Conservation (phyloP, 208 protist genomes). For the Acanthamoeba culbertsoni region DNA sequence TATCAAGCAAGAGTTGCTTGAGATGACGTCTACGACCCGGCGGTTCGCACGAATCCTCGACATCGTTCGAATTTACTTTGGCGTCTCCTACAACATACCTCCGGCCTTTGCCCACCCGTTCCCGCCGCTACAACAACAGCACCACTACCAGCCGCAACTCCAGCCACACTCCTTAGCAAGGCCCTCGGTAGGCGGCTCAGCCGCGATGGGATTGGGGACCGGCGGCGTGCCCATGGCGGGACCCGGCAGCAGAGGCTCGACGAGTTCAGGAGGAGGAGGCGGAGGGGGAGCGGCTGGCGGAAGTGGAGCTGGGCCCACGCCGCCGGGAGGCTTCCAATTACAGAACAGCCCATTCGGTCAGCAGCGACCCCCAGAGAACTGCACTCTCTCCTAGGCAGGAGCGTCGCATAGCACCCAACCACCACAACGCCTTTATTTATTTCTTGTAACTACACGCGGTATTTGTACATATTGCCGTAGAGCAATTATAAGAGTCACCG, state of each 20-base stretch:
- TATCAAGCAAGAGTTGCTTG: slow-evolving; percentile 36
- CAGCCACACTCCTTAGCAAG: not conserved
- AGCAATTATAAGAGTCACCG: too few relatives aligned
- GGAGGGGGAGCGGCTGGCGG: not conserved
- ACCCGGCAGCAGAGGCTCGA: not conserved
- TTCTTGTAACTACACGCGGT: too few relatives aligned
- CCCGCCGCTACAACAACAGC: not conserved
- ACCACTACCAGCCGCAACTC: not conserved
- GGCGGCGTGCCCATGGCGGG: not conserved
- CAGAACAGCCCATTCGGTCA: not conserved
- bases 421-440: too few relatives aligned
- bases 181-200: not conserved
- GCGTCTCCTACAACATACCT: not conserved
- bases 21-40: not conserved
- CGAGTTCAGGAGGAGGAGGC: too few relatives aligned
- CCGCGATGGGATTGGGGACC: not conserved
- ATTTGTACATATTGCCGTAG: too few relatives aligned
- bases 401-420: too few relatives aligned
- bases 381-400: too few relatives aligned
- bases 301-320: not conserved
- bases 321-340: not conserved
- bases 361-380: not conserved
- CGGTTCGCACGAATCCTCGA: not conserved
- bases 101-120: not conserved
- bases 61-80: not conserved